Evolutionary conservation across 169 alveolate species (phyloP).

Genomic region (Amoebophrya sp.): DNA sequence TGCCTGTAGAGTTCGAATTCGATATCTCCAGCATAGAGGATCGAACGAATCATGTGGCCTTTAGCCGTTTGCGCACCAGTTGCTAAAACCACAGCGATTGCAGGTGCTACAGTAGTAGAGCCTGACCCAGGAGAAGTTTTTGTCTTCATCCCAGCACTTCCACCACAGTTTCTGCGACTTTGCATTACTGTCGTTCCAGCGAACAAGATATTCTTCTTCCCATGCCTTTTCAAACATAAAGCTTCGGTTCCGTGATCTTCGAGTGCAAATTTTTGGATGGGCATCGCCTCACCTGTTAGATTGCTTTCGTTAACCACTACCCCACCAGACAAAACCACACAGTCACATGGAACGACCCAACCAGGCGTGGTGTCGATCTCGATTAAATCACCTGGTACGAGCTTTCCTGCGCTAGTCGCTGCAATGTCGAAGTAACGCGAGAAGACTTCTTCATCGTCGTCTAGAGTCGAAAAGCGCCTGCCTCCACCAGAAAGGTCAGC

Average conservation of each 20-base stretch:
- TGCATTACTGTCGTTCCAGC: constrained; percentile 12
- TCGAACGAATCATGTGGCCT: constrained; percentile 26
- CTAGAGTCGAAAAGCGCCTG: neutral
- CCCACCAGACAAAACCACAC: neutral
- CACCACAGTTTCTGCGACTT: neutral
- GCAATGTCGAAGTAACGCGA: neutral
- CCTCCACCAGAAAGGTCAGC: neutral
- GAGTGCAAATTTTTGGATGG: constrained; percentile 31
- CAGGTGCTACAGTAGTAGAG: neutral
- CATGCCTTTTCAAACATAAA: neutral
- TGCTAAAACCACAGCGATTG: constrained; percentile 19
- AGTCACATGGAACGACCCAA: constrained; percentile 22
- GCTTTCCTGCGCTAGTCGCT: neutral
- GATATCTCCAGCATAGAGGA: constrained; percentile 16
- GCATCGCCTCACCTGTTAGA: constrained; percentile 35
- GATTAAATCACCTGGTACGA: neutral
- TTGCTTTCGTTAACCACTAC: constrained; percentile 26
- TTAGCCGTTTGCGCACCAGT: constrained; percentile 31
- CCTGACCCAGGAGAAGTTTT: too few relatives aligned
- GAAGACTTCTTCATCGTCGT: neutral
- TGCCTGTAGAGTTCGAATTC: neutral
- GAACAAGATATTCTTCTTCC: constrained; percentile 27
- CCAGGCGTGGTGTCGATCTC: neutral
- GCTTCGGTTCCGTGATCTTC: neutral
- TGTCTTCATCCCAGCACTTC: neutral